These are phyloP conservation scores for Diaporthe helianthi DNA, from an alignment of 2,329 filamentous ascomycete genomes.

Conservation along the genomic window DNA sequence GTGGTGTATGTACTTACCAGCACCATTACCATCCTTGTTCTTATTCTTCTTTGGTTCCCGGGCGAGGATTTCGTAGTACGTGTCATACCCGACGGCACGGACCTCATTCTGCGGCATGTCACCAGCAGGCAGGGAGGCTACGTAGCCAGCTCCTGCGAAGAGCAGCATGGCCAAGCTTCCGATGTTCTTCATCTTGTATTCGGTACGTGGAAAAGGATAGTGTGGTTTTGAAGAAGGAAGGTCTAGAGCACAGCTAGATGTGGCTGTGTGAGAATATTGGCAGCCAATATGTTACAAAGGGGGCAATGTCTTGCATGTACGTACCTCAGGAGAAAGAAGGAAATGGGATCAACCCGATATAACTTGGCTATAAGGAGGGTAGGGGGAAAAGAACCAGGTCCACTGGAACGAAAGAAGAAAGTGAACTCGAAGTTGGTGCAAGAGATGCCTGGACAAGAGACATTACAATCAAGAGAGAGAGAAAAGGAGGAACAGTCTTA, in stretches of 20 bases:
- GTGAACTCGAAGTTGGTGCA: background rate
- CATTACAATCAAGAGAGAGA: background rate
- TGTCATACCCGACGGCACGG: constrained; percentile 7
- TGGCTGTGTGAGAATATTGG: background rate
- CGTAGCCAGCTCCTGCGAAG: constrained; percentile 45
- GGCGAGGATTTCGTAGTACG: background rate
- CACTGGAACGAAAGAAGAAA: constrained; percentile 30
- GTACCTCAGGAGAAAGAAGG: constrained; percentile 19
- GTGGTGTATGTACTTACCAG: background rate
- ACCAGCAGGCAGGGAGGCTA: constrained; percentile 41
- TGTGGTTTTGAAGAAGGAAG: constrained; percentile 4
- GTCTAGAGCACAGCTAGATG: constrained; percentile 30
- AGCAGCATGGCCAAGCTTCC: constrained; percentile 46
- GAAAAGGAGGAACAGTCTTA: constrained; percentile 17
- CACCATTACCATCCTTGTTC: background rate
- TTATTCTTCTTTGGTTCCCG: constrained; percentile 29
- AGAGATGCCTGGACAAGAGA: background rate
- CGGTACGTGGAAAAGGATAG: constrained; percentile 25
- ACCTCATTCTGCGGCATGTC: constrained; percentile 9
- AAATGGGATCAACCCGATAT: constrained; percentile 32
- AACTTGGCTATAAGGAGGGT: background rate
- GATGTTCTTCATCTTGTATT: constrained; percentile 52
- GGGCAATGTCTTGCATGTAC: background rate
- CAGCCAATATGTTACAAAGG: background rate
- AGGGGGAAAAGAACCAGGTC: constrained; percentile 23